Percentiles rank a stretch among this genome's conserved stretches.
Evolutionary conservation across 1,284 basidiomycete species (phyloP).

Genomic region (Laetiporus sulphureus): DNA sequence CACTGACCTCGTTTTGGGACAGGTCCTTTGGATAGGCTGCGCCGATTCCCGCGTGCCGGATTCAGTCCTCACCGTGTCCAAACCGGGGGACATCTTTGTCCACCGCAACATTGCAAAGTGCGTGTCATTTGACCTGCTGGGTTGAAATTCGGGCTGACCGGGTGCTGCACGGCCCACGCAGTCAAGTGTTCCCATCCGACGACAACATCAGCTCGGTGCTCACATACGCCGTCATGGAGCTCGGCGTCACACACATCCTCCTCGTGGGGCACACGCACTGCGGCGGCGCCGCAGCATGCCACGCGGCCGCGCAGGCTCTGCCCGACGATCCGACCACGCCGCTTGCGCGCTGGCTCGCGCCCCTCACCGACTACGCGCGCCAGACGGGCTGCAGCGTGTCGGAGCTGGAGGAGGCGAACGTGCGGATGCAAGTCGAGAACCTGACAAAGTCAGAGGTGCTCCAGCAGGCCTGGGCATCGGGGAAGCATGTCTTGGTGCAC

Average conservation of each 20-base stretch:
- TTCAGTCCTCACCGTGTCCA: constrained; percentile 42
- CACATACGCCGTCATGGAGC: constrained; percentile 70
- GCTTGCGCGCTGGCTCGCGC: constrained; percentile 68
- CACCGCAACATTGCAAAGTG: constrained; percentile 64
- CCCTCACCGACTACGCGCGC: constrained; percentile 55
- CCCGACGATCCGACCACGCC: constrained; percentile 37
- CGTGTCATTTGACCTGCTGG: constrained; percentile 15
- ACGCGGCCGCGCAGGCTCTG: constrained; percentile 31
- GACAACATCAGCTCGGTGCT: constrained; percentile 76
- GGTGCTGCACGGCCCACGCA: constrained; percentile 22
- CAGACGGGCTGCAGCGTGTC: constrained; percentile 32
- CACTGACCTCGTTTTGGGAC: no score
- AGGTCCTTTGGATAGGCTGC: constrained; percentile 74
- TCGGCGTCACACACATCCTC: constrained; percentile 81
- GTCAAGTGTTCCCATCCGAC: constrained; percentile 79
- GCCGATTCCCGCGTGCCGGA: constrained; percentile 65
- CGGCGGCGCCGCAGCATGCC: constrained; percentile 69
- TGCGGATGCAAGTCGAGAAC: constrained; percentile 71
- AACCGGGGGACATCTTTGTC: constrained; percentile 67
- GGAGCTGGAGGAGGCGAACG: constrained; percentile 68
- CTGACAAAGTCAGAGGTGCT: constrained; percentile 61
- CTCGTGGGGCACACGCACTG: constrained; percentile 80
- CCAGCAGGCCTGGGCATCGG: constrained; percentile 61
- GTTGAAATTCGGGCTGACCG: background rate
- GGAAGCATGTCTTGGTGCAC: constrained; percentile 69